A percentile compares a stretch with the other conserved stretches of the same genome.
Conservation (phyloP, 345 rosid species). For the Hibiscus trionum region DNA sequence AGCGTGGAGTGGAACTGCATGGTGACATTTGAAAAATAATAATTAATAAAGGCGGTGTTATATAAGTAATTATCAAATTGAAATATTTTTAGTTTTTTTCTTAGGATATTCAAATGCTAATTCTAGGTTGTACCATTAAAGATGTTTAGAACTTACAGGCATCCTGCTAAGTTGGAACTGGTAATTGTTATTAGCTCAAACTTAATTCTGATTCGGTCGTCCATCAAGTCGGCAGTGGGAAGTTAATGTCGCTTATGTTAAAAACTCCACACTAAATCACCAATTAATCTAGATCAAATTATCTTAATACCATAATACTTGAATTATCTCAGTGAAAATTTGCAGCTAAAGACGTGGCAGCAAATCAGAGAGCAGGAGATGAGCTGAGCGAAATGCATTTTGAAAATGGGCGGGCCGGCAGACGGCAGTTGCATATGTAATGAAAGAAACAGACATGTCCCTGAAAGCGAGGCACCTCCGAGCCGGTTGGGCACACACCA, state of each 20-base stretch:
- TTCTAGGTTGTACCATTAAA: background rate
- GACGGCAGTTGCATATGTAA: background rate
- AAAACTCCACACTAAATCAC: background rate
- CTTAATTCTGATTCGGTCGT: background rate
- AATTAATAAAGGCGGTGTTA: background rate
- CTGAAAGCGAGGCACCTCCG: constrained; percentile 16
- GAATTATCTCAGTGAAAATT: too few relatives aligned
- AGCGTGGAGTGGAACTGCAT: background rate
- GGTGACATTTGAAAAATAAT: background rate
- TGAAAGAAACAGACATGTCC: constrained; percentile 12
- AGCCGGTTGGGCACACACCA: background rate
- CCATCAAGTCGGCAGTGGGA: background rate
- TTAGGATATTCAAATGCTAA: background rate
- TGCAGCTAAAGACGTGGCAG: constrained; percentile 21
- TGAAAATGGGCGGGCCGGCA: constrained; percentile 20
- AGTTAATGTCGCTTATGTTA: background rate
- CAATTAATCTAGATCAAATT: background rate
- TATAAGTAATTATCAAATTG: background rate
- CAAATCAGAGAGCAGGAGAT: background rate
- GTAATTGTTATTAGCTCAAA: background rate
- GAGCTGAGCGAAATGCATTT: background rate
- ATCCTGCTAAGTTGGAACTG: too few relatives aligned
- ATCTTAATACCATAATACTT: too few relatives aligned
- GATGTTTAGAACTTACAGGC: background rate
- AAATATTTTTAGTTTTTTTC: background rate